These are phyloP conservation scores for Phoma sp. DNA, from an alignment of 2,329 filamentous ascomycete genomes.

Conservation along the genomic window DNA sequence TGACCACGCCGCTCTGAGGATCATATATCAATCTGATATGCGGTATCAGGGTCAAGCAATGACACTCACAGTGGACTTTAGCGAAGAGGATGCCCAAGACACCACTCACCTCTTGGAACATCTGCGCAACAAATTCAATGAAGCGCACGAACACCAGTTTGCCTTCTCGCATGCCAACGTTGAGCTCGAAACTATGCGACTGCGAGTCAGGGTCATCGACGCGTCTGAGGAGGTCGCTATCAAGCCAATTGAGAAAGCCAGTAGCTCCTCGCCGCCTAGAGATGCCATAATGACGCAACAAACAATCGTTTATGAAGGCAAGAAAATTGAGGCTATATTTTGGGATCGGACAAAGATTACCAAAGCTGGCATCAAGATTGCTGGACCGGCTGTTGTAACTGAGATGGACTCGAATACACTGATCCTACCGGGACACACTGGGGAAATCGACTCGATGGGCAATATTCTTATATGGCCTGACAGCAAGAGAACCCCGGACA, in stretches of 20 bases:
- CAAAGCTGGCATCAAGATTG: slow-evolving; percentile 50
- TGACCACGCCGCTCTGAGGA: slow-evolving; percentile 38
- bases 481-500: slow-evolving; percentile 37
- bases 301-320: slow-evolving; percentile 51
- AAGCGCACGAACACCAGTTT: slow-evolving; percentile 55
- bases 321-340: slow-evolving; percentile 50
- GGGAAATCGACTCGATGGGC: slow-evolving; percentile 56
- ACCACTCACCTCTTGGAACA: slow-evolving; percentile 37
- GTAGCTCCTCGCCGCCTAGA: slow-evolving; percentile 37
- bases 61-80: slow-evolving; percentile 45
- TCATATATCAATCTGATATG: slow-evolving; percentile 54
- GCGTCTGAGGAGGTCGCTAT: slow-evolving; percentile 52
- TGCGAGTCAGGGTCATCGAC: slow-evolving; percentile 54
- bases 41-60: slow-evolving; percentile 57
- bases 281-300: slow-evolving; percentile 50
- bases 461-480: slow-evolving; percentile 57
- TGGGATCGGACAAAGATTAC: slow-evolving; percentile 54
- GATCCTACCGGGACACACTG: slow-evolving; percentile 55
- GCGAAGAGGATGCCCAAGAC: slow-evolving; percentile 44
- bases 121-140: slow-evolving; percentile 51
- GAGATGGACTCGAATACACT: slow-evolving; percentile 62
- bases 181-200: slow-evolving; percentile 57
- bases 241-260: slow-evolving; percentile 39
- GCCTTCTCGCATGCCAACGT: slow-evolving; percentile 52
- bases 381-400: slow-evolving; percentile 56